phyloP scores from a whole-genome alignment of 1,139 yeast species.

The Geotrichum candidum region DNA sequence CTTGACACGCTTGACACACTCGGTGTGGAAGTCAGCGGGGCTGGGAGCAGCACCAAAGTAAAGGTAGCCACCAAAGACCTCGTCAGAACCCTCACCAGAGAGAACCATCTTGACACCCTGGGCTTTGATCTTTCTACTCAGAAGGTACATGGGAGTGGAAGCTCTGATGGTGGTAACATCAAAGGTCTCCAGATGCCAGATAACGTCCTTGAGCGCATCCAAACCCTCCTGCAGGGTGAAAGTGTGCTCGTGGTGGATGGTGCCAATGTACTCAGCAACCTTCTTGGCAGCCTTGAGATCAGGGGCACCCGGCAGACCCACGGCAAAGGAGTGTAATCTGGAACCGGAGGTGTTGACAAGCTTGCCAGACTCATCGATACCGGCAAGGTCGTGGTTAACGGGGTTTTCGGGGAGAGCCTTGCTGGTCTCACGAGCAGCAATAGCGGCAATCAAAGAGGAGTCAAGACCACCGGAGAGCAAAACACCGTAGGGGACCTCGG shows the following conservation, averaged over 20 bases:
- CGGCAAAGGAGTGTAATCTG: conserved; percentile 88
- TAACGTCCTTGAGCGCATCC: conserved; percentile 91
- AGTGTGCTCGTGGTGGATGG: conserved; percentile 96
- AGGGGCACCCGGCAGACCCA: conserved; percentile 97
- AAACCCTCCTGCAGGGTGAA: conserved; percentile 94
- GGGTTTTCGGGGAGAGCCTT: conserved; percentile 58
- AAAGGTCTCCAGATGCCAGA: conserved; percentile 91
- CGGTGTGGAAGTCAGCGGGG: conserved; percentile 86
- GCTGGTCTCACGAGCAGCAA: conserved; percentile 92
- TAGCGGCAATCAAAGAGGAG: conserved; percentile 91
- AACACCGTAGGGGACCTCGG: conserved; percentile 98
- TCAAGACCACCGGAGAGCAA: conserved; percentile 94
- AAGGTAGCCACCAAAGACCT: conserved; percentile 95
- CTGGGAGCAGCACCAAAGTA: conserved; percentile 96
- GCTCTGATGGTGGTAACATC: conserved; percentile 99
- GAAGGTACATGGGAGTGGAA: conserved; percentile 95
- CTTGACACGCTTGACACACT: conserved; percentile 91
- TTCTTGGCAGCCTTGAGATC: conserved; percentile 94
- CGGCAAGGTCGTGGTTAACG: conserved; percentile 58
- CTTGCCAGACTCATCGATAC: conserved; percentile 84
- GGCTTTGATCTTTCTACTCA: conserved; percentile 95
- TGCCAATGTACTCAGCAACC: conserved; percentile 88
- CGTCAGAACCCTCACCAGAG: conserved; percentile 99
- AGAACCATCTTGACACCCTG: conserved; percentile 99
- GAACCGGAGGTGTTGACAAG: conserved; percentile 73